These are phyloP conservation scores for Dioscorea dumetorum DNA, from an alignment of 106 monocot genomes.

Conservation along the genomic window DNA sequence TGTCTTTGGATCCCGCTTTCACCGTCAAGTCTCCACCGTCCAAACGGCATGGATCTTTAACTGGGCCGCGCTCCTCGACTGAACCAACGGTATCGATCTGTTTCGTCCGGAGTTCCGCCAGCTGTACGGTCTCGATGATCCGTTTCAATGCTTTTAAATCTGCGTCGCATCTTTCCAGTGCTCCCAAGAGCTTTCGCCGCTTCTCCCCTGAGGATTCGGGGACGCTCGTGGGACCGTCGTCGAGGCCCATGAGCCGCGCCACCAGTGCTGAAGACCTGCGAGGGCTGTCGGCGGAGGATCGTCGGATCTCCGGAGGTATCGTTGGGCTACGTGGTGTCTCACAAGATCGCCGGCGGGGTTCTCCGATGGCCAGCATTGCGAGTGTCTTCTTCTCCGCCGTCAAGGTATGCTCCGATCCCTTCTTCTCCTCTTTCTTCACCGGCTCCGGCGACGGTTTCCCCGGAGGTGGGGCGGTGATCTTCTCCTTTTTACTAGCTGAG, in stretches of 20 bases:
- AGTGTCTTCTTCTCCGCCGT: constrained; percentile 1
- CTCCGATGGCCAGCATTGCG: background rate
- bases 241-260: constrained; percentile 24
- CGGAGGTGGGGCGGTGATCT: constrained; percentile 1
- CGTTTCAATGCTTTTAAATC: constrained; percentile 52
- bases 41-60: background rate
- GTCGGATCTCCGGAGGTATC: constrained; percentile 28
- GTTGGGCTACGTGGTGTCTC: constrained; percentile 52
- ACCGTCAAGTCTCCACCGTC: constrained; percentile 10
- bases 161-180: constrained; percentile 79
- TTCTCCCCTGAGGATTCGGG: constrained; percentile 48
- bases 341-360: constrained; percentile 13
- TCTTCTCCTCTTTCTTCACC: background rate
- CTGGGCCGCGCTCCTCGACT: background rate
- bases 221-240: background rate
- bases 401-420: too few relatives aligned
- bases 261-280: constrained; percentile 17
- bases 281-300: constrained; percentile 7
- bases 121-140: constrained; percentile 59
- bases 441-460: background rate
- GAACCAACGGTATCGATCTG: background rate
- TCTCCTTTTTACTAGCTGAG: constrained; percentile 19
- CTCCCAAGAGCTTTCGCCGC: constrained; percentile 64
- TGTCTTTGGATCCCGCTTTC: background rate
- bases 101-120: constrained; percentile 19